These are phyloP conservation scores for Primulina huaijiensis DNA, from an alignment of 257 asterid species.

Conservation along the genomic window DNA sequence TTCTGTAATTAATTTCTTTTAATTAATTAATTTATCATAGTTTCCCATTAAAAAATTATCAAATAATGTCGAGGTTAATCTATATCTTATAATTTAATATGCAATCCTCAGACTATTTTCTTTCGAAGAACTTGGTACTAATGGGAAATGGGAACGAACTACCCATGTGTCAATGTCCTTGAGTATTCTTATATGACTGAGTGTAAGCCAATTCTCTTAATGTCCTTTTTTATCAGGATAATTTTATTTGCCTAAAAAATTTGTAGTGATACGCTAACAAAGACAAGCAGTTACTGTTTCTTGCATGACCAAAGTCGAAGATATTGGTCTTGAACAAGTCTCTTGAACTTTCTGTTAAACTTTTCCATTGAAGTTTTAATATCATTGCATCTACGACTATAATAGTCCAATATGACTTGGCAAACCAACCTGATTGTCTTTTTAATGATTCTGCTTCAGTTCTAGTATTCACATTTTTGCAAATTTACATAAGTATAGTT, in stretches of 20 bases:
- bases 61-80: not conserved
- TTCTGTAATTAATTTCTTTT: too few relatives aligned
- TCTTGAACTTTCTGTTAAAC: not conserved
- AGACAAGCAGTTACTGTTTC: not conserved
- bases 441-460: not conserved
- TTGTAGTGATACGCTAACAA: not conserved
- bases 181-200: slow-evolving; percentile 19
- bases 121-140: slow-evolving; percentile 9
- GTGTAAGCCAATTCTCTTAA: slow-evolving; percentile 1
- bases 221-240: not conserved
- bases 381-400: not conserved
- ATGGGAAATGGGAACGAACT: not conserved
- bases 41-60: not conserved
- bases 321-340: not conserved
- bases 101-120: not conserved
- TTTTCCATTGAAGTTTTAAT: not conserved
- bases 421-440: not conserved
- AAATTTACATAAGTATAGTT: not conserved
- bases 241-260: not conserved
- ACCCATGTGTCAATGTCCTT: slow-evolving; percentile 12
- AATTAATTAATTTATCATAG: too few relatives aligned
- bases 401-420: not conserved
- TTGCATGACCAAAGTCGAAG: not conserved
- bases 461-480: not conserved
- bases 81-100: slow-evolving; percentile 16